Evolutionary conservation across 331 rosid genomes (phyloP), one percentile per base, ranked within the genome.

Genomic region (Ulmus americana): DNA sequence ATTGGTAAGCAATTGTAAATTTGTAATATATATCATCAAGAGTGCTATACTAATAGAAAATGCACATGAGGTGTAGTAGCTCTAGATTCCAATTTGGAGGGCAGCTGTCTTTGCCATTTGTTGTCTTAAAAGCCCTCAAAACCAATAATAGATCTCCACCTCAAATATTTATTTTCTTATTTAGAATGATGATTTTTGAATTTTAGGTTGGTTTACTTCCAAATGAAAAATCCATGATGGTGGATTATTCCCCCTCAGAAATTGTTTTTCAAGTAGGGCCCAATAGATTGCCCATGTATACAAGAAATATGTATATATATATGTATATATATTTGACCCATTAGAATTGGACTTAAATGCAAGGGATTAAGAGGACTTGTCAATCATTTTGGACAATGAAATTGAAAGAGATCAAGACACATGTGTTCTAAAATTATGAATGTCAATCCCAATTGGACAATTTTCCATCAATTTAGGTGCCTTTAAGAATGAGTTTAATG

Each of bases 331-430:
- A 40, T 38, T 39, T 49, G 3, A 7, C 0, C 5, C 20, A 39
- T 49, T 6, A 49, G 4, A n/a, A 15, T 15, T 63, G 28, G 15
- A 15, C 46, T 63, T 13, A 28, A 63, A 12, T 52, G 18, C 20
- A 56, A 28, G 56, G 28, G 49, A 28, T 28, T 28, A 28, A 28
- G 35, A 28, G 4, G 35, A 64, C 10, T 3, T 46, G 39, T 55
- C 72, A 56, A 56, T 44, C 65, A 60, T 41, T 43, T 15, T 10
- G n/a, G 44, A 55, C 44, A 35, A 55, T 56, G 18, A 28, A 28
- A 53, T 35, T 7, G n/a, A 55, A 55, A 10, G 15, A 55, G 38
- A 55, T 28, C 42, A 55, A 55, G 15, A 60, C 41, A 60, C 52
- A 5, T 44, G 41, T 15, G 35, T 60, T 43, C 7, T 61, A 43